phyloP scores from a whole-genome alignment of 768 basidiomycete species.

The Lanmaoa pseudosensibilis region DNA sequence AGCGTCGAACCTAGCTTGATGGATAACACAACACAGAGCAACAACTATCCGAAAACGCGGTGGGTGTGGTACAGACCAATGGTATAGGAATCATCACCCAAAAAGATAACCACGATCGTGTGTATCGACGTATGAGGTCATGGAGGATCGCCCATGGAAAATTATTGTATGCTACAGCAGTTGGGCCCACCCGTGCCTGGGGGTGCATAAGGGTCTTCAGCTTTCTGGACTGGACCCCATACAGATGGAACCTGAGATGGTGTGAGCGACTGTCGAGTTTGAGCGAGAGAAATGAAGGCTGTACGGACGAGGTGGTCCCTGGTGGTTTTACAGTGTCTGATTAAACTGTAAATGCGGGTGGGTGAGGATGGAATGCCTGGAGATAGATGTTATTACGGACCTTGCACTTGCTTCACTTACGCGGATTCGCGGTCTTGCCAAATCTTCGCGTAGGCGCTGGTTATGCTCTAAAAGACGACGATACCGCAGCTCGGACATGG shows the following conservation, averaged over 20 bases:
- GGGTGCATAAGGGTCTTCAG: slow-evolving; percentile 90
- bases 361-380: slow-evolving; percentile 5
- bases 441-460: slow-evolving; percentile 66
- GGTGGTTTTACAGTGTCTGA: slow-evolving; percentile 72
- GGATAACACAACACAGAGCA: slow-evolving; percentile 11
- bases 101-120: background rate
- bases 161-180: slow-evolving; percentile 64
- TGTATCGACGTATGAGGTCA: background rate
- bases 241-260: slow-evolving; percentile 80
- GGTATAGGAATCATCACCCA: slow-evolving; percentile 2
- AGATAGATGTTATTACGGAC: slow-evolving; percentile 38
- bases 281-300: slow-evolving; percentile 3
- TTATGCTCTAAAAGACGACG: slow-evolving; percentile 78
- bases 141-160: background rate
- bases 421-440: slow-evolving; percentile 66
- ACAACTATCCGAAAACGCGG: slow-evolving; percentile 10
- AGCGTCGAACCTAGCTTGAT: slow-evolving; percentile 5
- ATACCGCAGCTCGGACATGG: slow-evolving; percentile 81
- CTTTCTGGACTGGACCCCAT: slow-evolving; percentile 93
- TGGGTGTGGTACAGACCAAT: slow-evolving; percentile 18
- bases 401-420: slow-evolving; percentile 72
- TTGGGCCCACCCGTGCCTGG: slow-evolving; percentile 48
- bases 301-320: slow-evolving; percentile 63
- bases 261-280: slow-evolving; percentile 13
- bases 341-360: slow-evolving; percentile 47